phyloP scores from a whole-genome alignment of 2,329 filamentous ascomycete species.

The Xylariaceae sp. region DNA sequence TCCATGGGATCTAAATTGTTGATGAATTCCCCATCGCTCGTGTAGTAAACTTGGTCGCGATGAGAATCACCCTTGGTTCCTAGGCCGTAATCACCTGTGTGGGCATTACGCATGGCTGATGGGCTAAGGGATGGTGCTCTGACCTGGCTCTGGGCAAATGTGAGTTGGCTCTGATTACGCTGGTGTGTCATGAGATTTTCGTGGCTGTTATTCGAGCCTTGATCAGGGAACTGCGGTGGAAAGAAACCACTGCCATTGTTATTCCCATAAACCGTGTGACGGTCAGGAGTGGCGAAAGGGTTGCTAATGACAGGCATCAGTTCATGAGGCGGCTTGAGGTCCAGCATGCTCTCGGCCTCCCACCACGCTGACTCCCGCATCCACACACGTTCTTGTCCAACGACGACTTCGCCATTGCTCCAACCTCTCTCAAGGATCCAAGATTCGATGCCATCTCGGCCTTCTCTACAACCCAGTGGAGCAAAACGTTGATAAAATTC shows the following conservation, averaged over 20 bases:
- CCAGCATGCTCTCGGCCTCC: slow-evolving; percentile 96
- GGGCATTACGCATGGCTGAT: slow-evolving; percentile 62
- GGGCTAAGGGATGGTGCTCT: slow-evolving; percentile 67
- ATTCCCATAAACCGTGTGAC: slow-evolving; percentile 77
- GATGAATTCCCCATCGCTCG: slow-evolving; percentile 70
- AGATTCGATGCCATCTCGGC: slow-evolving; percentile 89
- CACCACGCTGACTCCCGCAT: slow-evolving; percentile 95
- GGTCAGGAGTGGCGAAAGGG: slow-evolving; percentile 52
- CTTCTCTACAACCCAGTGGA: slow-evolving; percentile 84
- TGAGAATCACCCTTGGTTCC: slow-evolving; percentile 83
- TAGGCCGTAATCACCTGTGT: slow-evolving; percentile 84
- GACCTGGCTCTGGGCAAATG: slow-evolving; percentile 45
- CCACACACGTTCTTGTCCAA: slow-evolving; percentile 93
- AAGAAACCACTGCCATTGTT: slow-evolving; percentile 74
- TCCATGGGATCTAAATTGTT: slow-evolving; percentile 78
- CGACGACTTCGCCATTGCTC: slow-evolving; percentile 95
- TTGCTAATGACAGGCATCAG: slow-evolving; percentile 41
- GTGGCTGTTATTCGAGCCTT: slow-evolving; percentile 70
- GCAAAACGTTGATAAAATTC: slow-evolving; percentile 88
- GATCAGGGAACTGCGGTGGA: slow-evolving; percentile 63
- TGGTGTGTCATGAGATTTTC: slow-evolving; percentile 72
- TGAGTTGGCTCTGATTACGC: slow-evolving; percentile 63
- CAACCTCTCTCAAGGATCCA: slow-evolving; percentile 95
- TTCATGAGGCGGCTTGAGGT: slow-evolving; percentile 73
- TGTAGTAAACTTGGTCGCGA: slow-evolving; percentile 77